Base-by-base conservation (phyloP, 225 moss, liverwort and hornwort species). In the Sphagnum tenellum region DNA sequence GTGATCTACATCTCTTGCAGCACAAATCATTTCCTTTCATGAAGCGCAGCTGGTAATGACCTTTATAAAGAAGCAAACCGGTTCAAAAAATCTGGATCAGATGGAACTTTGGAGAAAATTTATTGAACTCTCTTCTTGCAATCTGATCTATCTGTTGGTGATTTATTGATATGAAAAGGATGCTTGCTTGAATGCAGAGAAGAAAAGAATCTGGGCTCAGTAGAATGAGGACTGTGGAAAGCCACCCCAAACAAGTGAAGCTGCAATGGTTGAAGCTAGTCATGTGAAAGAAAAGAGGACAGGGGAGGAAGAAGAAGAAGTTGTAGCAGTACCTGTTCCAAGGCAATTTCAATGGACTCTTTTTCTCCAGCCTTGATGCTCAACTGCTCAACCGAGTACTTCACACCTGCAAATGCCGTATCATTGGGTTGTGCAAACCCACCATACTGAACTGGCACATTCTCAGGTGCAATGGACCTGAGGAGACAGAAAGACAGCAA, bases 391-490 rank as follows among this genome's bases (percentile, higher is more conserved):
- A 62, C 55, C 8, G 48, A 50, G 53, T 54, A 59, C 12, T 70
- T 51, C 2, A 46, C 55, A 7, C 50, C 70, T n/a, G 45, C 50
- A 45, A 70, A 75, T 3, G 49, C 70, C 2, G 57, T 57, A 10
- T 70, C 75, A 56, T 55, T 59, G 53, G 46, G 12, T 51, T 46
- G 51, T 45, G 53, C 66, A 1, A 75, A 45, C 4, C 75, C 75
- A 46, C 75, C 75, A 51, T 70, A 75, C 45, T 70, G 75, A 48
- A 70, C 53, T 49, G 75, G 75, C 9, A 75, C 69, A 54, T 75
- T 50, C 13, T 70, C 70, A 4, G 65, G 69, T n/a, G 75, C 59
- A 50, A 75, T 75, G 58, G 46, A 65, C 63, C 74, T 74, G 69
- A 6, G 47, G 9, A 13, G 2, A 60, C 44, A 12, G 8, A 57